These are phyloP conservation scores for Sphagnum contortum DNA, from an alignment of 225 moss, liverwort and hornwort genomes.

Conservation along the genomic window DNA sequence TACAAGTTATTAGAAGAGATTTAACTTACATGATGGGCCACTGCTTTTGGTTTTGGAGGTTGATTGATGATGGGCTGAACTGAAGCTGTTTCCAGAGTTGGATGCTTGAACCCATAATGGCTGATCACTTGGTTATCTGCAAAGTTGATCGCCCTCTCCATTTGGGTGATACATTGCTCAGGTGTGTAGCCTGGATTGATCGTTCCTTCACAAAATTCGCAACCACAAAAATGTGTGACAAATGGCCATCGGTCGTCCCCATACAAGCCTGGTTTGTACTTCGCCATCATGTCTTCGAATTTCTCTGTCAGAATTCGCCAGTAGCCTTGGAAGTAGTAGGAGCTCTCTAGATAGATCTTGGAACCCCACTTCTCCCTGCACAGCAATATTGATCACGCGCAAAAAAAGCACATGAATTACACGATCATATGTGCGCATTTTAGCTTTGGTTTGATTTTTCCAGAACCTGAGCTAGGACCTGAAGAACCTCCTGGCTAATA, in stretches of 20 bases:
- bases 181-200: conserved; percentile 26
- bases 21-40: no score
- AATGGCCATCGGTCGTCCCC: conserved; percentile 42
- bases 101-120: conserved; percentile 33
- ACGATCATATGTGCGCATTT: no score
- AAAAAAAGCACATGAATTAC: no score
- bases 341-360: conserved; percentile 30
- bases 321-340: conserved; percentile 45
- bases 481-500: no score
- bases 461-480: no score
- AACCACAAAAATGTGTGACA: conserved; percentile 50
- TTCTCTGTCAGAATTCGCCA: conserved; percentile 40
- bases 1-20: no score
- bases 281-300: conserved; percentile 42
- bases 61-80: conserved; percentile 18
- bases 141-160: conserved; percentile 46
- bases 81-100: conserved; percentile 22
- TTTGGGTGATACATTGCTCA: conserved; percentile 31
- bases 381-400: no score
- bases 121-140: conserved; percentile 43
- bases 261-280: conserved; percentile 17
- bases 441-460: no score
- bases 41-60: no score
- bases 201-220: conserved; percentile 36
- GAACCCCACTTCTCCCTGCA: conserved; percentile 11